Base-by-base conservation (phyloP, 2,329 filamentous ascomycete species). In the Pseudogymnoascus sp. region DNA sequence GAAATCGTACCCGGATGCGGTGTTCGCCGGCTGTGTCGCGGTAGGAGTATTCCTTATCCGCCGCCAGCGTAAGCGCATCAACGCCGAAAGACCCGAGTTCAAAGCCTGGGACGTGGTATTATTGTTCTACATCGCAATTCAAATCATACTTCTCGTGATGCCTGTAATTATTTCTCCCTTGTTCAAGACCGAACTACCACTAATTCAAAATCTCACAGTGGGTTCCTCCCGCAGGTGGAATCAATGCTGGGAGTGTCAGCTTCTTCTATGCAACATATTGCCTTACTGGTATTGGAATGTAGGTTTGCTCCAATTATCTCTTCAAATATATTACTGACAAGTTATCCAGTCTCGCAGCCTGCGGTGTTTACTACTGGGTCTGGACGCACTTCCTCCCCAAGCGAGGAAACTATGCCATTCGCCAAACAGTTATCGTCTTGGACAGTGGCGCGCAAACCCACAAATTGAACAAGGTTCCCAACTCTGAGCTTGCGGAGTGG, bases 251-350 rank as follows among this genome's bases (percentile, higher is more conserved):
- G 0, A 83, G 87, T 62, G 87, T 90, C 1, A 87, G 82, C 61
- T 91, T 91, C 72, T 91, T 84, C 83, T 91, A 90, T 66, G 87
- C 80, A 1, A 90, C 86, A 0, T 90, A 90, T 67, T 80, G 82
- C 19, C 81, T 85, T 0, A 81, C 84, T 0, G 86, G 87, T 0
- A 80, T 90, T 63, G 85, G 72, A 21, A 80, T 89, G 82, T 86
- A 76, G 77, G 83, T 81, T n/a, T 60, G n/a, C 12, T 52, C 39
- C 59, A 38, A 49, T 38, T 61, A 21, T 59, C 19, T 12, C 33
- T 23, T 37, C 19, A 49, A 39, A 29, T 33, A 38, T 45, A 6
- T 19, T 43, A n/a, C 19, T 23, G 35, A 62, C 58, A 45, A 26
- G 62, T 16, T 29, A 49, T 23, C 21, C 43, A 84, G 81, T 39